Evolutionary conservation across 148 eudicot genomes (phyloP).

Genomic region (Rhododendron vialii): DNA sequence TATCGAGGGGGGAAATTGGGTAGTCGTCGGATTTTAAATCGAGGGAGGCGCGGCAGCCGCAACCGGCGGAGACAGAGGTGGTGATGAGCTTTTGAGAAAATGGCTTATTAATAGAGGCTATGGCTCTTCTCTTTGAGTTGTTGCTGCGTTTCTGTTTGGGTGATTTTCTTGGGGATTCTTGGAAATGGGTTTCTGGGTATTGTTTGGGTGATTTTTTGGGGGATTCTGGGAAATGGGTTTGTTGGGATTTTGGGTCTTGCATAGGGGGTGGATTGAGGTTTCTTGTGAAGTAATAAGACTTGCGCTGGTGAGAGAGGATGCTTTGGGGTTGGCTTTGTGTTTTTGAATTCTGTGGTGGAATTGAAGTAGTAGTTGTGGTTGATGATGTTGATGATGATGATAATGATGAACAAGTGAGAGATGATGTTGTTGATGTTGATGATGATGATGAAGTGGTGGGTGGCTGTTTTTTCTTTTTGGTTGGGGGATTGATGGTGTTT

Average conservation of each 20-base stretch:
- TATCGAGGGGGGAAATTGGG: slow-evolving; percentile 5
- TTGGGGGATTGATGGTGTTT: slow-evolving; percentile 11
- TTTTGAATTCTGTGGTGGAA: background rate
- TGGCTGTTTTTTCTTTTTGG: slow-evolving; percentile 17
- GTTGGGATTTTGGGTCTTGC: background rate
- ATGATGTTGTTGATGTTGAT: slow-evolving; percentile 2
- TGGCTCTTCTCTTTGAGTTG: slow-evolving; percentile 10
- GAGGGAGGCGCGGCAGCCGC: slow-evolving; percentile 26
- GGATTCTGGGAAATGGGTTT: background rate
- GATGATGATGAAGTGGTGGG: slow-evolving; percentile 16
- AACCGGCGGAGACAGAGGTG: slow-evolving; percentile 19
- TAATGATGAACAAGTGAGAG: background rate
- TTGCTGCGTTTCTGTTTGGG: slow-evolving; percentile 29
- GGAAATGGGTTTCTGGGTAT: background rate
- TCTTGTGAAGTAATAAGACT: slow-evolving; percentile 65
- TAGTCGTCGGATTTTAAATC: slow-evolving; percentile 9
- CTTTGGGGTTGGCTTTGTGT: slow-evolving; percentile 2
- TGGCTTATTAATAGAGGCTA: background rate
- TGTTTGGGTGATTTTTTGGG: background rate
- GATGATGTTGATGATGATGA: background rate
- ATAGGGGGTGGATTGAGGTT: slow-evolving; percentile 20
- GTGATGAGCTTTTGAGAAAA: slow-evolving; percentile 2
- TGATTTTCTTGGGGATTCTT: slow-evolving; percentile 36
- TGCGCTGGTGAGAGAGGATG: slow-evolving; percentile 26
- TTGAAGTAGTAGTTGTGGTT: background rate